Evolutionary conservation across 2,329 filamentous ascomycete species (phyloP).

Genomic region (Talaromyces sp.): DNA sequence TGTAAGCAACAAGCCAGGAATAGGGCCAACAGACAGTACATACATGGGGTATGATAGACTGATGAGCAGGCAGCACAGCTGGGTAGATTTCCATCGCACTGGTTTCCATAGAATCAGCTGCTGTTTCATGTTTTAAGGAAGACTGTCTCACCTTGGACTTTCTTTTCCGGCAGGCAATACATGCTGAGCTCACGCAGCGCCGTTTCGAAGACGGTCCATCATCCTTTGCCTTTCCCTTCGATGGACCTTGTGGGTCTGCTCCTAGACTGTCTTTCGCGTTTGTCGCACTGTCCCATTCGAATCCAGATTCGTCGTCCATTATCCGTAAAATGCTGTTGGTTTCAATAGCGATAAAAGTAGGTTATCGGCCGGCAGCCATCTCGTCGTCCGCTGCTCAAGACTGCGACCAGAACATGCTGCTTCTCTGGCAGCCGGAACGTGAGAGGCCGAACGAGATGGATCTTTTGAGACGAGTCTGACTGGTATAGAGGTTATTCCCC

Average conservation of each 20-base stretch:
- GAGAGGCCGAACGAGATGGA: not conserved
- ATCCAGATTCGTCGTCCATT: slow-evolving; percentile 7
- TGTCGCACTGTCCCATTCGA: slow-evolving; percentile 7
- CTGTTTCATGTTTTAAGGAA: not conserved
- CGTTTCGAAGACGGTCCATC: slow-evolving; percentile 50
- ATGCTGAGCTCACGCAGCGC: slow-evolving; percentile 78
- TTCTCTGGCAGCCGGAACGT: not conserved
- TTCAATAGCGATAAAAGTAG: not conserved
- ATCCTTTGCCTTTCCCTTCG: slow-evolving; percentile 27
- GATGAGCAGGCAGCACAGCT: slow-evolving; percentile 94
- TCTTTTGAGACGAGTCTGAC: not conserved
- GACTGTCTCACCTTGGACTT: slow-evolving; percentile 60
- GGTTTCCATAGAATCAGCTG: not conserved
- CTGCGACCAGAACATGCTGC: not conserved
- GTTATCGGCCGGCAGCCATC: not conserved
- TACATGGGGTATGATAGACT: slow-evolving; percentile 61
- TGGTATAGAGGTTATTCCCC: not conserved
- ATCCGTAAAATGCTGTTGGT: not conserved
- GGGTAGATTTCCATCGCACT: slow-evolving; percentile 84
- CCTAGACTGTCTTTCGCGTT: slow-evolving; percentile 4
- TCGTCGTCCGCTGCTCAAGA: not conserved
- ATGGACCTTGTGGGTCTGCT: slow-evolving; percentile 14
- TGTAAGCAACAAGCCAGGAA: slow-evolving; percentile 7
- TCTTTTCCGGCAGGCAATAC: slow-evolving; percentile 70
- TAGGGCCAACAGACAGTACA: slow-evolving; percentile 1